Evolutionary conservation across 1,284 basidiomycete genomes (phyloP).

Genomic region (Gastroboletus turbinatus): DNA sequence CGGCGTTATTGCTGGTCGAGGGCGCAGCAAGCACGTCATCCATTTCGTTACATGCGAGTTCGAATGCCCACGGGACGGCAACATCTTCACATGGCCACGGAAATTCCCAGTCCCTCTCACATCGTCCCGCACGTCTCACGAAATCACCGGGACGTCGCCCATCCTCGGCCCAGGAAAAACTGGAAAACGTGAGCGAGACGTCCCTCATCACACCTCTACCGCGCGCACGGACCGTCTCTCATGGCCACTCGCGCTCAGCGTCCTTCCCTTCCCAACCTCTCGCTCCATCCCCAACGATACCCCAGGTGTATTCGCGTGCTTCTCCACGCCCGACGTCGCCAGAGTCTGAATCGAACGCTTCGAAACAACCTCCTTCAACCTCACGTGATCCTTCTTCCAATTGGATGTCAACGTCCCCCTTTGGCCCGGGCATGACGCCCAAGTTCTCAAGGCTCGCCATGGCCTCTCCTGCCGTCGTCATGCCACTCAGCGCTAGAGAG

Average conservation of each 20-base stretch:
- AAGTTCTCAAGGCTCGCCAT: constrained; percentile 33
- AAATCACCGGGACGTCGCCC: constrained; percentile 10
- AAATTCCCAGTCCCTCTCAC: background rate
- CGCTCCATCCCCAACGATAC: constrained; percentile 11
- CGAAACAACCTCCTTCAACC: constrained; percentile 21
- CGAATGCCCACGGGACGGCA: constrained; percentile 11
- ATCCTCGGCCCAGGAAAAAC: background rate
- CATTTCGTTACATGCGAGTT: constrained; percentile 13
- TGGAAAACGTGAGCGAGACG: background rate
- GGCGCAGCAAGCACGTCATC: constrained; percentile 29
- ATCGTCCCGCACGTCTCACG: constrained; percentile 9
- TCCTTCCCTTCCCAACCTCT: constrained; percentile 7
- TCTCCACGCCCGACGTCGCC: constrained; percentile 8
- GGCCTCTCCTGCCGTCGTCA: constrained; percentile 29
- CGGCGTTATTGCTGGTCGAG: constrained; percentile 10
- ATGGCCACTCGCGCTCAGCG: constrained; percentile 17
- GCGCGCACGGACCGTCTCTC: constrained; percentile 23
- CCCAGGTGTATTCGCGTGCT: constrained; percentile 19
- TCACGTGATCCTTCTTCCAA: constrained; percentile 32
- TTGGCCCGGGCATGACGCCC: constrained; percentile 28
- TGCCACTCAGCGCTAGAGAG: constrained; percentile 32
- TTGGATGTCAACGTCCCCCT: constrained; percentile 35
- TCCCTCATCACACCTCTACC: constrained; percentile 15
- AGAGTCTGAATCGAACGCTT: background rate
- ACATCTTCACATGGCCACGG: constrained; percentile 24